Evolutionary conservation across 2,329 filamentous ascomycete species (phyloP).

Genomic region (Cercospora sp.): DNA sequence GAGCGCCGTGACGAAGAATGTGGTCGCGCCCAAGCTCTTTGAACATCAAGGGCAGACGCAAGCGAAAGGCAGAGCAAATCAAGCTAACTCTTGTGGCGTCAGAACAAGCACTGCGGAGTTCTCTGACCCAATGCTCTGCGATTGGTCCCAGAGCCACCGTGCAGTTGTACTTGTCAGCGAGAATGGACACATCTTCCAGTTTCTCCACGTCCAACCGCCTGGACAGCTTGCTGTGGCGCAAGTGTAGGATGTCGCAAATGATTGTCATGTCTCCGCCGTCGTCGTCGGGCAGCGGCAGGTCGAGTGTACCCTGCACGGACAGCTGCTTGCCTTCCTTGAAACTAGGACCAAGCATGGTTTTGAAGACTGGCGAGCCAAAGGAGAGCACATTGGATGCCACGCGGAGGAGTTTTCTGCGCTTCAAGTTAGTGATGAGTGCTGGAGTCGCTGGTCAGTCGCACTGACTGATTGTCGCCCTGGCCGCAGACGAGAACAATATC

Average conservation of each 20-base stretch:
- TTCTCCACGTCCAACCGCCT: neutral
- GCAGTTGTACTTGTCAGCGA: conserved; percentile 4
- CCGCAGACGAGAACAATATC: conserved; percentile 11
- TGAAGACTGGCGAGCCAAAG: conserved; percentile 22
- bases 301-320: neutral
- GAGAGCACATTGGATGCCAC: conserved; percentile 15
- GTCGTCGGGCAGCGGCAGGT: conserved; percentile 16
- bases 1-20: neutral
- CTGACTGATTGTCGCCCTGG: neutral
- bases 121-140: neutral
- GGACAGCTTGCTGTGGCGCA: neutral
- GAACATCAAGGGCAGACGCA: neutral
- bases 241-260: conserved; percentile 13
- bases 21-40: neutral
- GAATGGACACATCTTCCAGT: neutral
- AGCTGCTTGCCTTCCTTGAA: conserved; percentile 9
- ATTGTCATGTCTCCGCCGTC: conserved; percentile 6
- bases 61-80: neutral
- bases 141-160: neutral
- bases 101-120: neutral
- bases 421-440: neutral
- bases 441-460: neutral
- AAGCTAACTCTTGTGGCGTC: neutral
- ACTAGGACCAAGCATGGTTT: conserved; percentile 10
- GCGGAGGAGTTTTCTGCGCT: neutral